Evolutionary conservation across 148 eudicot genomes (phyloP), one percentile per base, ranked within the genome.

Genomic region (Cornus kousa): DNA sequence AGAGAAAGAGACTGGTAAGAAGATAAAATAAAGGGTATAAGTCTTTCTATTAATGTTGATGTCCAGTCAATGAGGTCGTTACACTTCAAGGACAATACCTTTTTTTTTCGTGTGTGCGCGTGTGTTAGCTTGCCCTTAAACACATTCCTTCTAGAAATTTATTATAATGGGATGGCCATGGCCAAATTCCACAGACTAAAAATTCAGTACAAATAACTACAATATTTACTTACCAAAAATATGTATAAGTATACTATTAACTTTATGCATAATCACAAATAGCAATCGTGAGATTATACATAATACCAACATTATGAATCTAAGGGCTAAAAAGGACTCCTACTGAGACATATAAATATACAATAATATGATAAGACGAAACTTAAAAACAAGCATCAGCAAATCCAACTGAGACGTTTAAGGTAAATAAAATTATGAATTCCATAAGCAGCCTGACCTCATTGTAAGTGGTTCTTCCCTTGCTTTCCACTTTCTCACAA

Each of bases 401-500:
- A 43, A 43, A 43, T 65, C 13, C n/a, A 31, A 76, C 39, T 24
- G 17, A 76, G 43, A 65, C 37, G 14, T 4, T 14, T 16, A 43
- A 67, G 12, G 70, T 23, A 33, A 59, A 81, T 73, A 10, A 71
- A 80, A 33, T 79, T 71, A 46, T 65, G 50, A 79, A 64, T 39
- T 79, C 46, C 16, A 60, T 40, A 77, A 75, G 64, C 39, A 77
- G 67, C 17, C 87, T 82, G 37, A 95, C 99, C 97, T 95, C 99
- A 76, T 93, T 93, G 81, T 95, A 93, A 67, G 99, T 95, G 66
- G 99, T 93, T 87, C 94, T 91, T 82, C 99, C 99, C 86, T 93
- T 95, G 94, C 97, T 93, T 87, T 95, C 93, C 82, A 95, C 99
- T 85, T 95, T 95, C 91, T 95, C 94, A 46, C 99, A 95, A 62